Conservation (phyloP, 306 rosid species). For the Fragaria vesca region DNA sequence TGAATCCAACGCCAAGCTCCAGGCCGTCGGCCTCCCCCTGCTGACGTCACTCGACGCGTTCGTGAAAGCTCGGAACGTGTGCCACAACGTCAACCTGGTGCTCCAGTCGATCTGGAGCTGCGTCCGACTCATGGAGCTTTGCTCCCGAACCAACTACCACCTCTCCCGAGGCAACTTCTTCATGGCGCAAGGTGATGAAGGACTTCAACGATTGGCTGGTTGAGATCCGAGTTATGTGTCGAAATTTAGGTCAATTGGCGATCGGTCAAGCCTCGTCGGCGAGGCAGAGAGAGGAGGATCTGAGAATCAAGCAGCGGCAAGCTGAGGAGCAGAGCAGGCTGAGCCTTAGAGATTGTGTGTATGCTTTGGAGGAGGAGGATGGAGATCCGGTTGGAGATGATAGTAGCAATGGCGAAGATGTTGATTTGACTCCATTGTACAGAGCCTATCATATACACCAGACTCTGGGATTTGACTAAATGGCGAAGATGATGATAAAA, state of each 20-base stretch:
- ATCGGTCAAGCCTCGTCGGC: conserved; percentile 94
- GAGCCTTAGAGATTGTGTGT: conserved; percentile 85
- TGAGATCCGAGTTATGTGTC: conserved; percentile 89
- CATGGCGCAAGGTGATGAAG: conserved; percentile 87
- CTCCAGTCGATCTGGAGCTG: conserved; percentile 42
- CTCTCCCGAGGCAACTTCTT: conserved; percentile 62
- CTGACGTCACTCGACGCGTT: no score
- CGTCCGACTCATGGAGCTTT: conserved; percentile 60
- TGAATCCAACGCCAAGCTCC: no score
- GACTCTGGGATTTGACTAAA: conserved; percentile 69
- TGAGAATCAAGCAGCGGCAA: conserved; percentile 93
- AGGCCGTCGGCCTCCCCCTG: no score
- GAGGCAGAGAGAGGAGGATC: conserved; percentile 96
- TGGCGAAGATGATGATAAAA: no score
- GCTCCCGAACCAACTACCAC: conserved; percentile 78
- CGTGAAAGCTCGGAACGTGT: no score
- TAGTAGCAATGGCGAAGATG: conserved; percentile 54
- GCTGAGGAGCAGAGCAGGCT: conserved; percentile 99
- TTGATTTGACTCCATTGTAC: conserved; percentile 88
- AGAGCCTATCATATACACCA: conserved; percentile 86
- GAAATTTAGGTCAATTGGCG: conserved; percentile 89
- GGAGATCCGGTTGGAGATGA: conserved; percentile 59
- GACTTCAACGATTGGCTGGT: conserved; percentile 98
- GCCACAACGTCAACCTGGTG: no score
- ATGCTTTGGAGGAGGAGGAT: conserved; percentile 85